A percentile compares a stretch with the other conserved stretches of the same genome.
phyloP scores from a whole-genome alignment of 129 eudicot species.

The Centaurea solstitialis region DNA sequence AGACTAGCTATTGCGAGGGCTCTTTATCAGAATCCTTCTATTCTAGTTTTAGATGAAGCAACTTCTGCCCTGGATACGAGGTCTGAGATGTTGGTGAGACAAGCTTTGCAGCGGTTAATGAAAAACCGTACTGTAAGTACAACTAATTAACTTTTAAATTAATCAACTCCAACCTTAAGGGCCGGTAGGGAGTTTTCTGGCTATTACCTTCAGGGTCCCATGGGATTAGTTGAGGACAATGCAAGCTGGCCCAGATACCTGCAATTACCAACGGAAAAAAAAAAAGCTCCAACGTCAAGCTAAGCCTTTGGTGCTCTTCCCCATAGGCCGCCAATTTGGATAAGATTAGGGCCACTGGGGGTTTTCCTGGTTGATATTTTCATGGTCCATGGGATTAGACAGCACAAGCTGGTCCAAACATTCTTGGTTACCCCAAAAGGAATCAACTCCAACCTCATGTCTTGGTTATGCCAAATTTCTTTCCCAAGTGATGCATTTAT shows the following conservation, averaged over 20 bases:
- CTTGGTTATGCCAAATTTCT: no score
- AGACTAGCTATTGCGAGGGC: conserved; percentile 97
- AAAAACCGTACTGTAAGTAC: conserved; percentile 67
- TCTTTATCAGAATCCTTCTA: conserved; percentile 81
- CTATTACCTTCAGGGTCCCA: neutral
- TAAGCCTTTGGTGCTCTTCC: neutral
- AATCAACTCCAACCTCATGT: neutral
- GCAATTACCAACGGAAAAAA: no score
- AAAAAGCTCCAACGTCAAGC: no score
- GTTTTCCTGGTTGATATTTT: neutral
- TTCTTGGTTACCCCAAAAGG: neutral
- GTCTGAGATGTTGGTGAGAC: conserved; percentile 89
- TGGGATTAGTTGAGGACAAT: neutral
- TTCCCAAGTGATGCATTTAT: neutral
- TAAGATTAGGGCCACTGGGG: neutral
- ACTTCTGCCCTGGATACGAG: conserved; percentile 87
- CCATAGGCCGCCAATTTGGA: neutral
- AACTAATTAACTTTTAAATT: neutral
- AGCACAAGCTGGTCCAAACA: neutral
- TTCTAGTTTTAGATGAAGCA: conserved; percentile 91
- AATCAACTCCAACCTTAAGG: neutral
- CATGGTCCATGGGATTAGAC: no score
- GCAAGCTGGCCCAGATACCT: neutral
- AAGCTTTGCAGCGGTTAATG: conserved; percentile 85
- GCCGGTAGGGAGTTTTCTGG: neutral